Conservation (phyloP, 352 stramenopile genomes). For the Phytophthora foliorum region DNA sequence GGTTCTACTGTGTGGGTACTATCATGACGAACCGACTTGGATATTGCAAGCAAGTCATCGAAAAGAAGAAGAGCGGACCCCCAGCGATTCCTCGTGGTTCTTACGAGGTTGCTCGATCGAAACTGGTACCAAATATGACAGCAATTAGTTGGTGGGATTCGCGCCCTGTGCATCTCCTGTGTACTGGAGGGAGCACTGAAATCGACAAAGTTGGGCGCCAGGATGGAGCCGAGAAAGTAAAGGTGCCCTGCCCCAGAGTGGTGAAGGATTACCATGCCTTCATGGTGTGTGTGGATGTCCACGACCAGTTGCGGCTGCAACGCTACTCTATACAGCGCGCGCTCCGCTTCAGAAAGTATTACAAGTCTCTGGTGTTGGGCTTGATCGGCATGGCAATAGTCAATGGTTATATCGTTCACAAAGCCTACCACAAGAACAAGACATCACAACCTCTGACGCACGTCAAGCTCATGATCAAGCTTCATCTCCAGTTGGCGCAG, state of each 20-base stretch:
- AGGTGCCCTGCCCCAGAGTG: no score
- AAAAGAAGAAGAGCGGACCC: no score
- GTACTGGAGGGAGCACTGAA: no score
- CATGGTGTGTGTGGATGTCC: no score
- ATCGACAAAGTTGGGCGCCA: no score
- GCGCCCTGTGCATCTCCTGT: conserved; percentile 17
- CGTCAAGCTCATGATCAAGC: background rate
- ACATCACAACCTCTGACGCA: background rate
- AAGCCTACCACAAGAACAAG: background rate
- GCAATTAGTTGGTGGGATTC: conserved; percentile 24
- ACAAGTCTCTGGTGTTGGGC: background rate
- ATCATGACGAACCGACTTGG: no score
- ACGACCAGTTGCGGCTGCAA: background rate
- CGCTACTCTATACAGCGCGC: background rate
- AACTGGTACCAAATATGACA: conserved; percentile 2
- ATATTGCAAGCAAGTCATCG: no score
- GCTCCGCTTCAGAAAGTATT: background rate
- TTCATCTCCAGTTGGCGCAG: background rate
- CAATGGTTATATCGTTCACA: background rate
- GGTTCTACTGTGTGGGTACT: no score
- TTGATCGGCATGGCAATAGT: background rate
- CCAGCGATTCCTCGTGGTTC: no score
- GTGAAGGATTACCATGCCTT: background rate
- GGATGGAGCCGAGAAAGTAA: no score
- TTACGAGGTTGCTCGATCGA: background rate